phyloP scores from a whole-genome alignment of 2,329 filamentous ascomycete genomes.

The Paraconiothyrium sp. region DNA sequence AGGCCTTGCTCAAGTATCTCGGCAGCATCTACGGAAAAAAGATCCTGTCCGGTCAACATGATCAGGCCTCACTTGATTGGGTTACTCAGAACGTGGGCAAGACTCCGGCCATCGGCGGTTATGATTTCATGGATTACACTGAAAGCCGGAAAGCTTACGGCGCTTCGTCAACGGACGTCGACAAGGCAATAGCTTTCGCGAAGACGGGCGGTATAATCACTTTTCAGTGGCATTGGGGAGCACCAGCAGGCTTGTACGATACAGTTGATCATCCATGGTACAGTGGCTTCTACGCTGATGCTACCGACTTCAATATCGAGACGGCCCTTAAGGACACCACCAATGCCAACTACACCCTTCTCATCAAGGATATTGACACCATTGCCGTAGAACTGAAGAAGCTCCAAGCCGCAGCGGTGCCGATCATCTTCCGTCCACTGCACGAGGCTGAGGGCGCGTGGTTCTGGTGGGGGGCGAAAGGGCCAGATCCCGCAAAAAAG shows the following conservation, averaged over 20 bases:
- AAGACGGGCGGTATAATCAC: conserved; percentile 58
- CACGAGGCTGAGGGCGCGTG: conserved; percentile 62
- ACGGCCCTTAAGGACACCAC: conserved; percentile 54
- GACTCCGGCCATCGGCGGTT: conserved; percentile 57
- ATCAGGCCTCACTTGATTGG: conserved; percentile 56
- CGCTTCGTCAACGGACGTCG: conserved; percentile 54
- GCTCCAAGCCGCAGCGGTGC: conserved; percentile 55
- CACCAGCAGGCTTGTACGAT: conserved; percentile 58
- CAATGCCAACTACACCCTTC: conserved; percentile 59
- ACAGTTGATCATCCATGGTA: conserved; percentile 59
- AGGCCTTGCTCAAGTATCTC: conserved; percentile 55
- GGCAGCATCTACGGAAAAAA: conserved; percentile 57
- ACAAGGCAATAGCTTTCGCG: conserved; percentile 58
- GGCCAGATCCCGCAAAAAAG: conserved; percentile 57
- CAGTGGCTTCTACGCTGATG: conserved; percentile 61
- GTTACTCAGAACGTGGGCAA: conserved; percentile 57
- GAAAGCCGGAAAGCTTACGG: conserved; percentile 57
- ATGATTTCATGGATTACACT: conserved; percentile 62
- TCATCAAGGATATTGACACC: conserved; percentile 60
- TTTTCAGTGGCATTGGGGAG: conserved; percentile 62
- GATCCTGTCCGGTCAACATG: conserved; percentile 61
- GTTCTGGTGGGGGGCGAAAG: conserved; percentile 65
- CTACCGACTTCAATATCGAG: conserved; percentile 59
- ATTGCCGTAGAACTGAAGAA: conserved; percentile 59
- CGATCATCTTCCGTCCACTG: conserved; percentile 59